Evolutionary conservation across 192 early-diverging fungal genomes (phyloP).

Genomic region (Tieghemiomyces parasiticus): DNA sequence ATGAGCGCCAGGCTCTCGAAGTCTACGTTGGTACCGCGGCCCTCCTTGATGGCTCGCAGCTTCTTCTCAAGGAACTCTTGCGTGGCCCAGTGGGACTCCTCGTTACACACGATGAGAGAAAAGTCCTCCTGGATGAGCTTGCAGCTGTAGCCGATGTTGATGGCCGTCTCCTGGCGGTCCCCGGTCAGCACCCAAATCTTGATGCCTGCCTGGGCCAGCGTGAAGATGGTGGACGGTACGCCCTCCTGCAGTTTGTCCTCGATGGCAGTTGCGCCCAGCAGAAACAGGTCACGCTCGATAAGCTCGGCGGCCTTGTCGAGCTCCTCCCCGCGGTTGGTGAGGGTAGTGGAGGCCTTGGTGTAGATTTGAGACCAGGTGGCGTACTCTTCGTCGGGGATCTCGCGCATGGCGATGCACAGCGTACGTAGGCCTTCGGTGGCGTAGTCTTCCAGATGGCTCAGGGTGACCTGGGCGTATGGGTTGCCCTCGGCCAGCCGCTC

Average conservation of each 20-base stretch:
- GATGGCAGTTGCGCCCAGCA: constrained; percentile 95
- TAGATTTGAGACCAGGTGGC: constrained; percentile 64
- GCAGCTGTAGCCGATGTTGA: constrained; percentile 96
- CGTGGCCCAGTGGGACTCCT: constrained; percentile 79
- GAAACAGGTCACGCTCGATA: constrained; percentile 83
- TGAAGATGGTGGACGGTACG: constrained; percentile 96
- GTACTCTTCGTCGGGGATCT: constrained; percentile 82
- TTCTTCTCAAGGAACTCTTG: constrained; percentile 84
- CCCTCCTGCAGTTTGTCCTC: constrained; percentile 98
- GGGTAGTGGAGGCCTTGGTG: constrained; percentile 75
- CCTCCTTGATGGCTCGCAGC: constrained; percentile 57
- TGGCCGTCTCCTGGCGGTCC: constrained; percentile 95
- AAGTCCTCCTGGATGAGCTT: constrained; percentile 95
- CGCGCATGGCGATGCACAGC: constrained; percentile 88
- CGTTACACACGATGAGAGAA: constrained; percentile 86
- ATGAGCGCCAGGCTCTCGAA: constrained; percentile 72
- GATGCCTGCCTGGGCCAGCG: constrained; percentile 86
- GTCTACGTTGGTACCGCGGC: constrained; percentile 22
- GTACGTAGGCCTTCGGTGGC: constrained; percentile 93
- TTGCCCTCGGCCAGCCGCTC: constrained; percentile 69
- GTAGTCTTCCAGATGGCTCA: constrained; percentile 80
- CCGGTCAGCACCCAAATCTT: constrained; percentile 98
- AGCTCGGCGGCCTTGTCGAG: constrained; percentile 87
- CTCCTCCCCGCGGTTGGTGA: constrained; percentile 74
- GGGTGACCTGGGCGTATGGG: constrained; percentile 40